phyloP scores from a whole-genome alignment of 306 rosid genomes.

The Begonia masoniana region DNA sequence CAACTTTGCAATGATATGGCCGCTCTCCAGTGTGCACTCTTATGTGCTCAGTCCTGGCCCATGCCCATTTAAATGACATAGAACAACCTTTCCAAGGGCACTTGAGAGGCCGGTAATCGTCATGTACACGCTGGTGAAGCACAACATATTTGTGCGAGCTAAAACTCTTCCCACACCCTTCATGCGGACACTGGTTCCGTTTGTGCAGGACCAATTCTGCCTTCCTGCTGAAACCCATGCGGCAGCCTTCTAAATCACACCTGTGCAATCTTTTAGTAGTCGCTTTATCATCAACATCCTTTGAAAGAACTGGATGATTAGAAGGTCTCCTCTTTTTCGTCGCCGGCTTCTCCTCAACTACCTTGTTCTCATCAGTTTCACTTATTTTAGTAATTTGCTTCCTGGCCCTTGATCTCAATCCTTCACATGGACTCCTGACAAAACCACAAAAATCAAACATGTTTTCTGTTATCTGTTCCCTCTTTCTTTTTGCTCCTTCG shows the following conservation, averaged over 20 bases:
- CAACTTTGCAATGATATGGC: slow-evolving; percentile 78
- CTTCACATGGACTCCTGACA: slow-evolving; percentile 82
- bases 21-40: slow-evolving; percentile 95
- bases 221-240: slow-evolving; percentile 64
- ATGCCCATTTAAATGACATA: slow-evolving; percentile 97
- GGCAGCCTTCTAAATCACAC: slow-evolving; percentile 79
- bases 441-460: slow-evolving; percentile 25
- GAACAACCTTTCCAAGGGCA: slow-evolving; percentile 98
- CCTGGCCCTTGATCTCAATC: slow-evolving; percentile 64
- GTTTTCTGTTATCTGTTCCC: slow-evolving; percentile 26
- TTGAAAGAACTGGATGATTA: slow-evolving; percentile 17
- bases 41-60: slow-evolving; percentile 96
- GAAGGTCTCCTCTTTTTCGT: slow-evolving; percentile 36
- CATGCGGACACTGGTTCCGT: slow-evolving; percentile 67
- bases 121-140: slow-evolving; percentile 85
- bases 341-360: slow-evolving; percentile 24
- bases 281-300: slow-evolving; percentile 27
- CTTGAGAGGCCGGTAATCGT: slow-evolving; percentile 81
- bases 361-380: slow-evolving; percentile 13
- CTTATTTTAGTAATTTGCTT: slow-evolving; percentile 24
- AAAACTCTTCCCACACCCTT: slow-evolving; percentile 93
- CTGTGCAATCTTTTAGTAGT: slow-evolving; percentile 22
- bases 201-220: slow-evolving; percentile 63
- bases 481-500: slow-evolving; percentile 27
- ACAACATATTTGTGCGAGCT: slow-evolving; percentile 78